Base-by-base conservation (phyloP, 1,139 yeast species). In the Pichia sp. region DNA sequence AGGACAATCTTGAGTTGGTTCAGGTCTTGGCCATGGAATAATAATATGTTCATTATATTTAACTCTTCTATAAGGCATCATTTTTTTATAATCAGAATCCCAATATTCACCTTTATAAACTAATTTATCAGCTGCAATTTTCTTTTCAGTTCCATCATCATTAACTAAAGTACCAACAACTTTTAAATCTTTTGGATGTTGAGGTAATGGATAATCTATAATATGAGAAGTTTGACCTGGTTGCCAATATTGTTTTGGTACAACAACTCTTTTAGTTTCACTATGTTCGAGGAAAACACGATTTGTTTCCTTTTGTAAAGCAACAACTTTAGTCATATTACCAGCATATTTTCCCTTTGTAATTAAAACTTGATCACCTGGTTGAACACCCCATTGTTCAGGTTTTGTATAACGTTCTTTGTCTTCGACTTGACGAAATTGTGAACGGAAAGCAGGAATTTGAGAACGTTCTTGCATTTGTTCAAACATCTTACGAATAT, bases 11-110 rank as follows among this genome's bases (percentile, higher is more conserved):
- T 74, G 75, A n/a, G 69, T 66, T 8, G 73, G 70, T 32, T 79
- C 82, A 2, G 95, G 95, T 53, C 78, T 75, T 37, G 97, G 97
- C 95, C 96, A 90, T 46, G 97, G 97, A 44, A 90, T 79, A 40
- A 79, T 78, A 47, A 87, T 68, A 40, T 75, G 71, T 36, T 77
- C 76, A 31, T 69, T 68, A 56, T 87, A 89, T 54, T 74, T 78
- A 16, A 90, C 87, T 53, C 78, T 76, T 66, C 97, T 78, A 51
- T 76, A 76, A 24, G 95, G 95, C 69, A 87, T 68, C 73, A 84
- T 76, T 59, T 73, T 71, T 62, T 81, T 82, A 63, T 83, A 81
- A 55, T 84, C 78, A 41, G 77, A 78, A 61, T 89, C 96, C 63
- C 76, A 90, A 61, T 84, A 82, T 45, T 69, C 66, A 12, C 79